A percentile compares a stretch with the other conserved stretches of the same genome.
These are phyloP conservation scores for Hypoxylon crocopeplum DNA, from an alignment of 495 filamentous ascomycete genomes.

Conservation along the genomic window DNA sequence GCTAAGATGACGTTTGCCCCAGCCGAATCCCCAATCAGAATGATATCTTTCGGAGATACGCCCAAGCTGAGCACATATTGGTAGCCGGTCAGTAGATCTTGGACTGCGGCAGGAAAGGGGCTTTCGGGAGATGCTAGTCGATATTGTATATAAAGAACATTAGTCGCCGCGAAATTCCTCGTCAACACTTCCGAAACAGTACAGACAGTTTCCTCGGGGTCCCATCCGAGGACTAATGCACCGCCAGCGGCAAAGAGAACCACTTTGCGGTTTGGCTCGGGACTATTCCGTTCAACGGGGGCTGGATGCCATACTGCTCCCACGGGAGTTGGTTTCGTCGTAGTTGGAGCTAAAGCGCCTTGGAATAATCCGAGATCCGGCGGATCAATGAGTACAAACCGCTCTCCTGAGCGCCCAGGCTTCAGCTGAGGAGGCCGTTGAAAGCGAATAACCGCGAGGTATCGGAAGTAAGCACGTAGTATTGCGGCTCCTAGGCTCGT, in stretches of 20 bases:
- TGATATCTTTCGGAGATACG: background rate
- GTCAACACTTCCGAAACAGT: background rate
- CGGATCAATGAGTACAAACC: background rate
- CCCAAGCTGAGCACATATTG: background rate
- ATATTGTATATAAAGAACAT: background rate
- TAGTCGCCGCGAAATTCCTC: background rate
- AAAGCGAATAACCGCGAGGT: background rate
- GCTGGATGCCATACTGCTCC: background rate
- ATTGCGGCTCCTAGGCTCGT: background rate
- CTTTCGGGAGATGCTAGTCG: background rate
- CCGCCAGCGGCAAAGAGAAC: background rate
- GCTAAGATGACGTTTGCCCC: background rate
- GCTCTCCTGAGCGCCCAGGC: background rate
- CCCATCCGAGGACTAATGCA: background rate
- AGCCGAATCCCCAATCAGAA: background rate
- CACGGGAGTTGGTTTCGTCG: background rate
- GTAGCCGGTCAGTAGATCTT: background rate
- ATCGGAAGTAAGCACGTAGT: background rate
- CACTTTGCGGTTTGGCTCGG: background rate
- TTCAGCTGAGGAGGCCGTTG: background rate
- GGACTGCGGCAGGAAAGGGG: background rate
- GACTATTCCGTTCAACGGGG: background rate
- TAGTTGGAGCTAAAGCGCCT: background rate
- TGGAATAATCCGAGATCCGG: background rate
- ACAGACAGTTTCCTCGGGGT: background rate